These are phyloP conservation scores for Pulveroboletus sp. DNA, from an alignment of 768 basidiomycete genomes.

Conservation along the genomic window DNA sequence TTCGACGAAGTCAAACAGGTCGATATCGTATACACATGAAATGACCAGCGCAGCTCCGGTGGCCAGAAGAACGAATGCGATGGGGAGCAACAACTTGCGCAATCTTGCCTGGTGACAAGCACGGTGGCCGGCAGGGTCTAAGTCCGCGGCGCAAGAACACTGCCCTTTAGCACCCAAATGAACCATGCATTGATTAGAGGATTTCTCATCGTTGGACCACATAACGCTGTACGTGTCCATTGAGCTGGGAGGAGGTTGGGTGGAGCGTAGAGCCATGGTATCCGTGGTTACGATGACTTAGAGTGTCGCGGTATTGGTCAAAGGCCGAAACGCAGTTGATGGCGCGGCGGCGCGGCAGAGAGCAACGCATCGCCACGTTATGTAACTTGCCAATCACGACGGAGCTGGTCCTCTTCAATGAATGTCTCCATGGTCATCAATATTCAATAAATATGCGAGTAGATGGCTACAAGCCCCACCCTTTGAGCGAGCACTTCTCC, in stretches of 20 bases:
- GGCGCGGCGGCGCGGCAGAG: neutral
- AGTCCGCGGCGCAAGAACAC: constrained; percentile 21
- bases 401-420: too few relatives aligned
- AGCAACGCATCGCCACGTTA: neutral
- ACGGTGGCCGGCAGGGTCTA: constrained; percentile 24
- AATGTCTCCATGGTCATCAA: too few relatives aligned
- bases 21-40: constrained; percentile 29
- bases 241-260: constrained; percentile 24
- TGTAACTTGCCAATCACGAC: neutral
- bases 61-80: constrained; percentile 30
- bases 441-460: too few relatives aligned
- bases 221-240: constrained; percentile 18
- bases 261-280: constrained; percentile 27
- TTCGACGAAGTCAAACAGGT: constrained; percentile 19
- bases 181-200: constrained; percentile 21
- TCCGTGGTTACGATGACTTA: constrained; percentile 10
- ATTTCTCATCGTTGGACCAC: constrained; percentile 12
- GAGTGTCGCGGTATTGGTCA: constrained; percentile 9
- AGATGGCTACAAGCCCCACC: too few relatives aligned
- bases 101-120: constrained; percentile 32
- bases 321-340: neutral
- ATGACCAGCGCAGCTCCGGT: constrained; percentile 31
- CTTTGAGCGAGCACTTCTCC: too few relatives aligned
- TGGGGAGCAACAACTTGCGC: constrained; percentile 34
- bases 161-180: constrained; percentile 17